Percentiles rank a stretch among this genome's conserved stretches.
Evolutionary conservation across 1,284 basidiomycete species (phyloP).

Genomic region (Boletus subluridellus): DNA sequence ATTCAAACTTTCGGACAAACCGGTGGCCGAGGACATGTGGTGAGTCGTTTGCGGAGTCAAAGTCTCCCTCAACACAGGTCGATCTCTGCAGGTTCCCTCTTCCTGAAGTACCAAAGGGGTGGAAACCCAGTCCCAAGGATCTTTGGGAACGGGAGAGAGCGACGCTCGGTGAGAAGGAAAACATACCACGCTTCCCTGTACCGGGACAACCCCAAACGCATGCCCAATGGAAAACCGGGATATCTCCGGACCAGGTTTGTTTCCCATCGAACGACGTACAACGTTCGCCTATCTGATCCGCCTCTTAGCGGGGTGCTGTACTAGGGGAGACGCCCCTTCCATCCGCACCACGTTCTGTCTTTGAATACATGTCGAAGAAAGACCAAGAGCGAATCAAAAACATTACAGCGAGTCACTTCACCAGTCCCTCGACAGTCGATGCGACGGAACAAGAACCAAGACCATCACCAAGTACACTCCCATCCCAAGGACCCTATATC

Average conservation of each 20-base stretch:
- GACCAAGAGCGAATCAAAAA: constrained; percentile 81
- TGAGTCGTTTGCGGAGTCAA: constrained; percentile 36
- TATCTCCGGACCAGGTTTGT: constrained; percentile 70
- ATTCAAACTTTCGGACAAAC: constrained; percentile 68
- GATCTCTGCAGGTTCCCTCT: constrained; percentile 65
- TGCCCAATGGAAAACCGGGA: constrained; percentile 50
- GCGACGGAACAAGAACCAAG: constrained; percentile 20
- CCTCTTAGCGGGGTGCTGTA: constrained; percentile 66
- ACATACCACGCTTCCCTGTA: constrained; percentile 25
- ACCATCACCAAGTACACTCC: constrained; percentile 22
- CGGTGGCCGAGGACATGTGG: constrained; percentile 73
- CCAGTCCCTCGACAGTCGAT: constrained; percentile 24
- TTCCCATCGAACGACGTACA: not conserved
- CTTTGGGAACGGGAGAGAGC: constrained; percentile 65
- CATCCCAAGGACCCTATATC: constrained; percentile 43
- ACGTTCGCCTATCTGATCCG: not conserved
- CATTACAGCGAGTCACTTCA: constrained; percentile 43
- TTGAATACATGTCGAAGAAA: constrained; percentile 90
- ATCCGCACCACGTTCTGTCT: constrained; percentile 74
- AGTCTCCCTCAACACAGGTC: constrained; percentile 10
- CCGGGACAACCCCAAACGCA: constrained; percentile 36
- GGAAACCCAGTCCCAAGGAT: constrained; percentile 78
- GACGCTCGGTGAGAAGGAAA: constrained; percentile 47
- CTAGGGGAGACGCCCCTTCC: constrained; percentile 79
- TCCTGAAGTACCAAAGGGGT: constrained; percentile 75